phyloP scores from a whole-genome alignment of 2,329 filamentous ascomycete species.

The Aspergillus chevalieri region DNA sequence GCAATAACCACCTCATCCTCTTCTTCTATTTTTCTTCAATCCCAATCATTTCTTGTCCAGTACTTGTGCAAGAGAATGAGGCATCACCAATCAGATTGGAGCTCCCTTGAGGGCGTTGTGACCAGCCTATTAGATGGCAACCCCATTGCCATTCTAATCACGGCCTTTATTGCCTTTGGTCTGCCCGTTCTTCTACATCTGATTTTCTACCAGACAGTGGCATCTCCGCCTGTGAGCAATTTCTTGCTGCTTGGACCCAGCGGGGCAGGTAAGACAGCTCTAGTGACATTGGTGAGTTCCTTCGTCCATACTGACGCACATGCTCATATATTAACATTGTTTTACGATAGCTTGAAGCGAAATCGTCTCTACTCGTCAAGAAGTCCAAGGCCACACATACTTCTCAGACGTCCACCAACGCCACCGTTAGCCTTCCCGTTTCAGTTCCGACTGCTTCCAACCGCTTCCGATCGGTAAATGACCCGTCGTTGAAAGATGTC shows the following conservation, averaged over 20 bases:
- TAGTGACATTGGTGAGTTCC: slow-evolving; percentile 64
- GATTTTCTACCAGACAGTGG: slow-evolving; percentile 61
- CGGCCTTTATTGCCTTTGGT: slow-evolving; percentile 63
- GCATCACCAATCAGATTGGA: slow-evolving; percentile 30
- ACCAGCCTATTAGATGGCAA: slow-evolving; percentile 41
- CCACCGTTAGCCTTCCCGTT: slow-evolving; percentile 52
- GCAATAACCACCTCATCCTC: background rate
- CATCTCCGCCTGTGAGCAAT: slow-evolving; percentile 60
- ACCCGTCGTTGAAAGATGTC: slow-evolving; percentile 56
- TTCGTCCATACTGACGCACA: background rate
- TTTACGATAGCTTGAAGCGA: slow-evolving; percentile 39
- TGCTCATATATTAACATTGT: background rate
- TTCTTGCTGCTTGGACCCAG: slow-evolving; percentile 76
- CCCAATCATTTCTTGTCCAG: background rate
- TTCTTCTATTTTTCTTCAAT: background rate
- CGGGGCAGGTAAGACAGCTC: slow-evolving; percentile 78
- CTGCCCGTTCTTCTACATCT: slow-evolving; percentile 73
- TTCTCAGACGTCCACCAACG: slow-evolving; percentile 54
- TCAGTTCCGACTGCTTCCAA: slow-evolving; percentile 50
- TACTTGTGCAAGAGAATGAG: slow-evolving; percentile 13
- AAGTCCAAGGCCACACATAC: slow-evolving; percentile 49
- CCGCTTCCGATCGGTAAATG: slow-evolving; percentile 60
- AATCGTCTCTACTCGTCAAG: slow-evolving; percentile 32
- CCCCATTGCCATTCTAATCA: slow-evolving; percentile 53
- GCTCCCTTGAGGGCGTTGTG: slow-evolving; percentile 30